phyloP scores from a whole-genome alignment of 495 filamentous ascomycete species.

The Penicillium egyptiacum region DNA sequence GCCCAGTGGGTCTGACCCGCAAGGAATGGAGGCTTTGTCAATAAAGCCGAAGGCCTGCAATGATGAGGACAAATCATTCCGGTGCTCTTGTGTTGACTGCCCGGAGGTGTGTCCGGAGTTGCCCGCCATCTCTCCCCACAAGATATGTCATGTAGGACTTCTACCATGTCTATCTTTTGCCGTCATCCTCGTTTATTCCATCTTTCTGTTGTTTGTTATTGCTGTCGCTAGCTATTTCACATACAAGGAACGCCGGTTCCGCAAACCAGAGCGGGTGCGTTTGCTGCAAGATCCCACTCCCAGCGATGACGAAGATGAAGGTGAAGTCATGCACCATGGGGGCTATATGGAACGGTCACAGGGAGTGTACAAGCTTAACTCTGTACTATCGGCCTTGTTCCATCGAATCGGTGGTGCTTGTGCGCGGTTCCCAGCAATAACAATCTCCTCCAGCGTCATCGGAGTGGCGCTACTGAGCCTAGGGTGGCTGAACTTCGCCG shows the following conservation, averaged over 20 bases:
- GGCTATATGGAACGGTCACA: constrained; percentile 67
- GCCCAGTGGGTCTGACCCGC: constrained; percentile 51
- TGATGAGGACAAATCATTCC: constrained; percentile 76
- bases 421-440: constrained; percentile 80
- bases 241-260: constrained; percentile 67
- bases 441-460: constrained; percentile 68
- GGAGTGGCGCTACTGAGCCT: constrained; percentile 73
- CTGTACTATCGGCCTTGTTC: constrained; percentile 74
- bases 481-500: constrained; percentile 80
- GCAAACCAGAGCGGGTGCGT: constrained; percentile 74
- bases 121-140: constrained; percentile 62
- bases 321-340: constrained; percentile 67
- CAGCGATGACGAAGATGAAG: constrained; percentile 87
- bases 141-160: constrained; percentile 77
- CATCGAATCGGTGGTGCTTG: constrained; percentile 77
- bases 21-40: constrained; percentile 62
- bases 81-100: constrained; percentile 93
- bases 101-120: constrained; percentile 78
- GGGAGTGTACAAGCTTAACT: constrained; percentile 75
- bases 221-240: constrained; percentile 71
- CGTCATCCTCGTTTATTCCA: constrained; percentile 80
- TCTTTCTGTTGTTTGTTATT: constrained; percentile 66
- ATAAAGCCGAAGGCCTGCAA: constrained; percentile 81
- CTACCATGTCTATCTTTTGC: constrained; percentile 90
- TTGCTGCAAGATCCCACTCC: constrained; percentile 80